Conservation (phyloP, 2,329 filamentous ascomycete species). For the Bipolaris oryzae region DNA sequence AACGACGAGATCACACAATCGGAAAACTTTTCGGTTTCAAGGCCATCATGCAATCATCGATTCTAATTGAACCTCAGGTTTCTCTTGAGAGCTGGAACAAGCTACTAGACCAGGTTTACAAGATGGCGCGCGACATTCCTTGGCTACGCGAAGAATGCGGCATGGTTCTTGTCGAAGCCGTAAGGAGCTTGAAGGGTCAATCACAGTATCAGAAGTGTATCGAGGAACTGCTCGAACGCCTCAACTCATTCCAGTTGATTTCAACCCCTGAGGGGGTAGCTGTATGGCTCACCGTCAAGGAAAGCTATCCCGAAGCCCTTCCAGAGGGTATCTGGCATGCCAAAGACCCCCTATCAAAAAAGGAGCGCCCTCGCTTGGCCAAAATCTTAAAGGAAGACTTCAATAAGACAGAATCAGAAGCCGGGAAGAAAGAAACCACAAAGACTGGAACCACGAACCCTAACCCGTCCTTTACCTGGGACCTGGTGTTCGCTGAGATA, state of each 20-base stretch:
- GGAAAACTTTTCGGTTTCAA: conserved; percentile 88
- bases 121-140: conserved; percentile 78
- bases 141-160: conserved; percentile 91
- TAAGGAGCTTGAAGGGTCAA: conserved; percentile 60
- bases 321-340: conserved; percentile 75
- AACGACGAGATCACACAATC: conserved; percentile 83
- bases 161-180: conserved; percentile 75
- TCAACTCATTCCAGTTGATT: conserved; percentile 69
- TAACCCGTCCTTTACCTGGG: conserved; percentile 87
- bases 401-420: conserved; percentile 58
- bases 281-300: conserved; percentile 77
- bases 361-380: conserved; percentile 71
- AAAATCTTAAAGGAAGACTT: conserved; percentile 80
- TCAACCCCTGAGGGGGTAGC: conserved; percentile 88
- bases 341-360: conserved; percentile 72
- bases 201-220: conserved; percentile 61
- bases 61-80: conserved; percentile 66
- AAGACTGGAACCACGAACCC: conserved; percentile 78
- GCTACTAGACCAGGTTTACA: conserved; percentile 74
- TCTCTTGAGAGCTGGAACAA: conserved; percentile 64
- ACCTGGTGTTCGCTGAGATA: conserved; percentile 67
- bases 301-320: conserved; percentile 67
- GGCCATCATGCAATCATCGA: conserved; percentile 79
- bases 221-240: conserved; percentile 65
- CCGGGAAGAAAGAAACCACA: conserved; percentile 51